A percentile compares a stretch with the other conserved stretches of the same genome.
Conservation (phyloP, 352 stramenopile species). For the Phytopythium mirpurense region DNA sequence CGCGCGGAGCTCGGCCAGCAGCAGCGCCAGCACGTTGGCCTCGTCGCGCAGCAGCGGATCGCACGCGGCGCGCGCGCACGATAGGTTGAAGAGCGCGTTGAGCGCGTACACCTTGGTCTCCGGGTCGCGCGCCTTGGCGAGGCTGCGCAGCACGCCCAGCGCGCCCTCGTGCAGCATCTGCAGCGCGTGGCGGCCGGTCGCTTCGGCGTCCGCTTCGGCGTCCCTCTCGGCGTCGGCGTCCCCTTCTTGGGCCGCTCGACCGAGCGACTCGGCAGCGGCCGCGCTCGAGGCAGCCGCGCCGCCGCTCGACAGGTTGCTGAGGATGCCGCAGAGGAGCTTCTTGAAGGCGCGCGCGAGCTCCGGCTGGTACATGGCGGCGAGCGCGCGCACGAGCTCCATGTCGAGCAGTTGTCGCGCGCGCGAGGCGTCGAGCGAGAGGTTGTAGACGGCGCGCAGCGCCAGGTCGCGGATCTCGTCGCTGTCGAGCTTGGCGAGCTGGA, state of each 20-base stretch:
- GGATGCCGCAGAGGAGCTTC: slow-evolving; percentile 64
- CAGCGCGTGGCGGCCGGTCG: slow-evolving; percentile 2
- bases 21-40: slow-evolving; percentile 57
- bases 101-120: slow-evolving; percentile 83
- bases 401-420: slow-evolving; percentile 56
- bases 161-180: slow-evolving; percentile 61
- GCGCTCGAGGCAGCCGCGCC: not conserved
- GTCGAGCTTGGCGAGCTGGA: slow-evolving; percentile 78
- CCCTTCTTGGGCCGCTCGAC: too few species aligned
- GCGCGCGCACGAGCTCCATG: slow-evolving; percentile 73
- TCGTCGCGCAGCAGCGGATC: slow-evolving; percentile 62
- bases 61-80: slow-evolving; percentile 37
- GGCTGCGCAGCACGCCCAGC: slow-evolving; percentile 54
- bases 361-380: slow-evolving; percentile 73
- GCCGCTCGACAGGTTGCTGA: slow-evolving; percentile 61
- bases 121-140: slow-evolving; percentile 68
- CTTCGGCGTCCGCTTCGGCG: slow-evolving; percentile 7
- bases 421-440: slow-evolving; percentile 51
- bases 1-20: slow-evolving; percentile 58
- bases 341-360: slow-evolving; percentile 78
- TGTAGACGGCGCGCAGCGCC: slow-evolving; percentile 69
- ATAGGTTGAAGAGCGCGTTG: slow-evolving; percentile 82
- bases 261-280: not conserved
- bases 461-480: slow-evolving; percentile 72
- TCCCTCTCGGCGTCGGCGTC: too few species aligned